These are phyloP conservation scores for Neurospora cerealis DNA, from an alignment of 495 filamentous ascomycete genomes.

Conservation along the genomic window DNA sequence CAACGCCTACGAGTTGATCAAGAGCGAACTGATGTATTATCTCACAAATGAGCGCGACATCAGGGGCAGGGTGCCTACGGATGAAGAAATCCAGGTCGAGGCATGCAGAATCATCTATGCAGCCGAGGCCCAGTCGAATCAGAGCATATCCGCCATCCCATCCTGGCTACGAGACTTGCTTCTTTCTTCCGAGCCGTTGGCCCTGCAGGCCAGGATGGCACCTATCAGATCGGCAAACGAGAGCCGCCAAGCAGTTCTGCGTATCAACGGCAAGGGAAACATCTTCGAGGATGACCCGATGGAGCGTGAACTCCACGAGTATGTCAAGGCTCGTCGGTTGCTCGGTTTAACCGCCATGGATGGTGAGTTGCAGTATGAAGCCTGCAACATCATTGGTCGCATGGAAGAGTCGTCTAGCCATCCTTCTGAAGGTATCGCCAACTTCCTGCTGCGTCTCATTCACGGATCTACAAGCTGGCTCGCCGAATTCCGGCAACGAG, in stretches of 20 bases:
- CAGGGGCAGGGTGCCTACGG: conserved; percentile 21
- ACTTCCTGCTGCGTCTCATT: conserved; percentile 40
- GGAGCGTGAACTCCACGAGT: conserved; percentile 38
- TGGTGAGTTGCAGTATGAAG: conserved; percentile 40
- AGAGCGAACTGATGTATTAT: conserved; percentile 37
- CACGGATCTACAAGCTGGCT: conserved; percentile 35
- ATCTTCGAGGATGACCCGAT: conserved; percentile 39
- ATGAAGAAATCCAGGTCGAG: conserved; percentile 35
- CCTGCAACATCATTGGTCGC: conserved; percentile 39
- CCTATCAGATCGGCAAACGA: conserved; percentile 25
- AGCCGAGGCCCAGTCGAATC: conserved; percentile 22
- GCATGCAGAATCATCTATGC: conserved; percentile 34
- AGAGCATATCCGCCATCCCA: conserved; percentile 15
- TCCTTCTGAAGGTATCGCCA: conserved; percentile 34
- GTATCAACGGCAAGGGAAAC: conserved; percentile 37
- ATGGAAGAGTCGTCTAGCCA: conserved; percentile 34
- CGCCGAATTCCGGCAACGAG: conserved; percentile 35
- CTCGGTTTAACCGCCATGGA: conserved; percentile 45
- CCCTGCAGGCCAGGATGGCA: conserved; percentile 25
- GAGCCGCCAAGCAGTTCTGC: conserved; percentile 25
- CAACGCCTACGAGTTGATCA: conserved; percentile 44
- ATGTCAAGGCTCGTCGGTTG: conserved; percentile 35
- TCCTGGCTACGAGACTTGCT: conserved; percentile 48
- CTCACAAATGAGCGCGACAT: conserved; percentile 21
- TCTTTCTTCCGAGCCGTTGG: conserved; percentile 28